Base-by-base conservation (phyloP, 2,329 filamentous ascomycete species). In the Diplodia sapinea region DNA sequence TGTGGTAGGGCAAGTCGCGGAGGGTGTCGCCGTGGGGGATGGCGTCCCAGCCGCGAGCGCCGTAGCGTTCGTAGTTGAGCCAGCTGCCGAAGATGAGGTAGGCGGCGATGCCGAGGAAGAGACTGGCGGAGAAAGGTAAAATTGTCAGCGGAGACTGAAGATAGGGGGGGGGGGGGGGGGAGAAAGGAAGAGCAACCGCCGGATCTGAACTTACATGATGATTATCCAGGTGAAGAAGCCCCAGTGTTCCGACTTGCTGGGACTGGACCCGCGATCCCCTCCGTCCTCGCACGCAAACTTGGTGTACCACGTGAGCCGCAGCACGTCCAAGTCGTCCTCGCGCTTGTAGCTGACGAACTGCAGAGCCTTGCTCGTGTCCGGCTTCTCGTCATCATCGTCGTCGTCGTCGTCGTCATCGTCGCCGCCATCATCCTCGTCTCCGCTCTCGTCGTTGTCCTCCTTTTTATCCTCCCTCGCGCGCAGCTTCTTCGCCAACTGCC, bases 41-140 rank as follows among this genome's bases (percentile, higher is more conserved):
- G 20, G 97, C 85, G 75, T 98, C 95, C 94, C 94, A 98, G 68
- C 95, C 95, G 54, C 94, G 87, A 64, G 94, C 94, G 57, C 94
- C 94, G 79, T 97, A 97, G 70, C 94, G 91, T 82, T 93, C 97
- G 85, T 98, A 98, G 84, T 98, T 98, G 78, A 98, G 89, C 95
- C 95, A 99, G 23, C 94, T 96, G 71, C 94, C 94, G 76, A 98
- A 98, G 78, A 98, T 97, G 71, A 99, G 89, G 81, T 98, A 99
- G 29, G 94, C 83, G 1, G 95, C 93, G 50, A 89, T 90, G 55
- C 87, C 87, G 70, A 98, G 85, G 86, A 99, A 99, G 69, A 90
- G 82, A 72, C 94, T 97, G 71, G 23, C n/a, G 20, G 2, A 23
- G 11, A 11, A 29, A 17, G 11, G 50, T n/a, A 17, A 51, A 52